Percentiles rank a stretch among this genome's conserved stretches.
These are phyloP conservation scores for Ustilago hordei DNA, from an alignment of 1,284 basidiomycete species.

Conservation along the genomic window DNA sequence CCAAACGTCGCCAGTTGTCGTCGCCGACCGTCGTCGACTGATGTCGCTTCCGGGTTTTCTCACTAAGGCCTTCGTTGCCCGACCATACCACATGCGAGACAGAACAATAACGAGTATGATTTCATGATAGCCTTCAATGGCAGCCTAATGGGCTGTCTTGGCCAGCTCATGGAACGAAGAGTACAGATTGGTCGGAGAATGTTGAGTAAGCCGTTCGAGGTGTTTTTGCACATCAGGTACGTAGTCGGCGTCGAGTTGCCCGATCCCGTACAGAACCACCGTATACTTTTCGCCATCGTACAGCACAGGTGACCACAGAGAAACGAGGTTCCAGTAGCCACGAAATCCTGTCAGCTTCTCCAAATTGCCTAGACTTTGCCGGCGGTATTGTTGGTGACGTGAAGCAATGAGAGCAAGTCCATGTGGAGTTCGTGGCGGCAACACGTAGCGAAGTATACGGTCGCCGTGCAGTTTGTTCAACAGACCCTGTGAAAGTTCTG, in stretches of 20 bases:
- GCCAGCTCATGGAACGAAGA: background rate
- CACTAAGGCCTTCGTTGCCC: background rate
- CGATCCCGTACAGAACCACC: conserved; percentile 26
- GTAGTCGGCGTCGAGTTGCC: background rate
- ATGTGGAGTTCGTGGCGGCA: conserved; percentile 5
- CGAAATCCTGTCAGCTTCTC: background rate
- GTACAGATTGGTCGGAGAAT: background rate
- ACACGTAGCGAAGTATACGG: background rate
- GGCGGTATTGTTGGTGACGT: background rate
- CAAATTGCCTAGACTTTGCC: background rate
- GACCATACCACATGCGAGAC: background rate
- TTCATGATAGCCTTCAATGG: too few relatives aligned
- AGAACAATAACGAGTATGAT: too few relatives aligned
- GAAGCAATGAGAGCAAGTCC: conserved; percentile 7
- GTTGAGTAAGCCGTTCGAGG: background rate
- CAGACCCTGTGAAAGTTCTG: background rate
- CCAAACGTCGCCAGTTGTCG: background rate
- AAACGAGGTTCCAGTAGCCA: background rate
- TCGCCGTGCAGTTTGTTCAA: background rate
- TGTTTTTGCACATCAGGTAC: background rate
- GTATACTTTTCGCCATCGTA: background rate
- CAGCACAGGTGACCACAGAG: conserved; percentile 28
- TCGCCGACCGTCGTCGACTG: too few relatives aligned
- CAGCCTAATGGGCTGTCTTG: background rate
- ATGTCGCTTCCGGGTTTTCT: background rate